Evolutionary conservation across 768 basidiomycete genomes (phyloP).

Genomic region (Suillus occidentalis): DNA sequence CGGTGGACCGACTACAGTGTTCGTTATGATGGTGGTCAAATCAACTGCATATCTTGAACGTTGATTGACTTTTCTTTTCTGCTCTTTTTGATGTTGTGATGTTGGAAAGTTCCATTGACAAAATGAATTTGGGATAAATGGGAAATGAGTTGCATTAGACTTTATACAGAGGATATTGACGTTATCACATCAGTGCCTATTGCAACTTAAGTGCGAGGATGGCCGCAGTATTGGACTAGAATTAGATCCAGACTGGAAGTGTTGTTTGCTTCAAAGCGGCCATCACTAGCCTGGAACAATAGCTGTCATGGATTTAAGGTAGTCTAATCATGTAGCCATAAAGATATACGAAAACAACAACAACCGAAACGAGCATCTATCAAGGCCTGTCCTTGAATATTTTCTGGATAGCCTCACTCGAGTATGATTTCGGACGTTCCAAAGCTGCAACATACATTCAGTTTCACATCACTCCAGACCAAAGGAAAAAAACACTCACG

Average conservation of each 20-base stretch:
- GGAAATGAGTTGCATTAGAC: not conserved
- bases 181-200: too few species aligned
- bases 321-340: constrained; percentile 4
- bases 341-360: not conserved
- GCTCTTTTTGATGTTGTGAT: not conserved
- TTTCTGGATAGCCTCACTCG: constrained; percentile 74
- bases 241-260: too few species aligned
- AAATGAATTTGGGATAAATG: not conserved
- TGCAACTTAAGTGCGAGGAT: too few species aligned
- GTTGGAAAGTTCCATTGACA: not conserved
- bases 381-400: constrained; percentile 57
- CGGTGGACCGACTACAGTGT: too few species aligned
- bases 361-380: not conserved
- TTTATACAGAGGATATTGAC: too few species aligned
- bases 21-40: not conserved
- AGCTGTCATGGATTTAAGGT: constrained; percentile 1
- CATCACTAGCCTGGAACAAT: not conserved
- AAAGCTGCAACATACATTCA: constrained; percentile 49
- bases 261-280: too few species aligned
- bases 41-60: not conserved
- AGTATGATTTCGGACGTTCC: constrained; percentile 91
- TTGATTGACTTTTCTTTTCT: not conserved
- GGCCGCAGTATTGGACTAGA: too few species aligned
- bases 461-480: not conserved
- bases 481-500: constrained; percentile 50